phyloP scores from a whole-genome alignment of 495 filamentous ascomycete genomes.

The Trichoderma parareesei region DNA sequence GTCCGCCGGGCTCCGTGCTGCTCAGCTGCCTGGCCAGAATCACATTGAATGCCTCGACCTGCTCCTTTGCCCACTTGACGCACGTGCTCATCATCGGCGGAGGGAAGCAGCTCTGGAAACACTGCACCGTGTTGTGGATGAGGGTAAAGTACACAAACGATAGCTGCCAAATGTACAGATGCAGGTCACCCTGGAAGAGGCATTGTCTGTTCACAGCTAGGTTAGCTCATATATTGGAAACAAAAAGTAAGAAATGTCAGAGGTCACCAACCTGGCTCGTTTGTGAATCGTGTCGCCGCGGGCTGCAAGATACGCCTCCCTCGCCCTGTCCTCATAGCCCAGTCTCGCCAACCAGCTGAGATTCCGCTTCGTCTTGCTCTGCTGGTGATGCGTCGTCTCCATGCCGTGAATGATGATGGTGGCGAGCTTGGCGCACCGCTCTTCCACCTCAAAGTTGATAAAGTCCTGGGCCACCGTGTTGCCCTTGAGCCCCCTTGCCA shows the following conservation, averaged over 20 bases:
- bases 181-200: slow-evolving; percentile 86
- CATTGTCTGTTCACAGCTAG: slow-evolving; percentile 55
- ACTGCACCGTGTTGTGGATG: slow-evolving; percentile 81
- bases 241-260: neutral
- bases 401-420: slow-evolving; percentile 65
- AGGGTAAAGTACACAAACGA: slow-evolving; percentile 93
- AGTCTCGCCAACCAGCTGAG: slow-evolving; percentile 76
- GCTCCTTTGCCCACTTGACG: slow-evolving; percentile 92
- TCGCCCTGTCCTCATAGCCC: slow-evolving; percentile 81
- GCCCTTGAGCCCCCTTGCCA: slow-evolving; percentile 71
- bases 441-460: slow-evolving; percentile 81
- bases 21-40: slow-evolving; percentile 76
- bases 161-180: slow-evolving; percentile 89
- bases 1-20: slow-evolving; percentile 59
- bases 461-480: slow-evolving; percentile 81
- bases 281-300: slow-evolving; percentile 67
- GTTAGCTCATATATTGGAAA: slow-evolving; percentile 24
- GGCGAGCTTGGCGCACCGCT: slow-evolving; percentile 72
- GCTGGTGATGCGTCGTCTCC: slow-evolving; percentile 62
- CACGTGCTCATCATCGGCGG: slow-evolving; percentile 78
- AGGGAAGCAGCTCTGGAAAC: slow-evolving; percentile 86
- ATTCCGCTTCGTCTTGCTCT: slow-evolving; percentile 58
- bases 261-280: slow-evolving; percentile 60
- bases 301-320: slow-evolving; percentile 77
- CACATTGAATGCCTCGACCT: slow-evolving; percentile 81